Percentiles rank a stretch among this genome's conserved stretches.
phyloP scores from a whole-genome alignment of 2,329 filamentous ascomycete species.

The Exophiala xenobiotica region DNA sequence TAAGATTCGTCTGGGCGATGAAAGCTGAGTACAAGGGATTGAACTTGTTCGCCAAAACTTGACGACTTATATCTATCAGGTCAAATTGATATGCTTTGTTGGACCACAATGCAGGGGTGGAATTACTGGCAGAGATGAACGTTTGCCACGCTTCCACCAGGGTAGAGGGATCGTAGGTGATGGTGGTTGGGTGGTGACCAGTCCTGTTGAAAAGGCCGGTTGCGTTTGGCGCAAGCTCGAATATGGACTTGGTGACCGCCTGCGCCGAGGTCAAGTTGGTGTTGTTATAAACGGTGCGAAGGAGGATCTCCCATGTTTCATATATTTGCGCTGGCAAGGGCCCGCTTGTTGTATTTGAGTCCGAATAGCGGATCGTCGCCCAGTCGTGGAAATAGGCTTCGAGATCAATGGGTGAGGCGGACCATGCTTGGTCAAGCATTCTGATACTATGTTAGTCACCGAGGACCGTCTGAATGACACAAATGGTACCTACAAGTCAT shows the following conservation, averaged over 20 bases:
- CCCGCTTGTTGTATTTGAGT: slow-evolving; percentile 18
- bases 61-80: slow-evolving; percentile 51
- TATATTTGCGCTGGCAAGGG: slow-evolving; percentile 36
- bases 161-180: slow-evolving; percentile 43
- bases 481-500: slow-evolving; percentile 41
- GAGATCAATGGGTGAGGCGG: slow-evolving; percentile 44
- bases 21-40: slow-evolving; percentile 41
- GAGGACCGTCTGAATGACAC: not conserved
- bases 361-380: slow-evolving; percentile 46
- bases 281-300: slow-evolving; percentile 51
- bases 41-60: slow-evolving; percentile 51
- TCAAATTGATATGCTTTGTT: slow-evolving; percentile 49
- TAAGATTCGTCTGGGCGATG: slow-evolving; percentile 36
- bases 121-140: slow-evolving; percentile 39
- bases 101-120: slow-evolving; percentile 39
- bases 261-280: slow-evolving; percentile 41
- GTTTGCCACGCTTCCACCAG: slow-evolving; percentile 43
- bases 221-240: slow-evolving; percentile 47
- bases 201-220: slow-evolving; percentile 42
- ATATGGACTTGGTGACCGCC: slow-evolving; percentile 48
- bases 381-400: slow-evolving; percentile 48
- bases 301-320: slow-evolving; percentile 48
- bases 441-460: not conserved
- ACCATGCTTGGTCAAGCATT: slow-evolving; percentile 54
- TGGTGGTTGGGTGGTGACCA: slow-evolving; percentile 44